These are phyloP conservation scores for Ceratocystis papillata DNA, from an alignment of 2,329 filamentous ascomycete species.

Conservation along the genomic window DNA sequence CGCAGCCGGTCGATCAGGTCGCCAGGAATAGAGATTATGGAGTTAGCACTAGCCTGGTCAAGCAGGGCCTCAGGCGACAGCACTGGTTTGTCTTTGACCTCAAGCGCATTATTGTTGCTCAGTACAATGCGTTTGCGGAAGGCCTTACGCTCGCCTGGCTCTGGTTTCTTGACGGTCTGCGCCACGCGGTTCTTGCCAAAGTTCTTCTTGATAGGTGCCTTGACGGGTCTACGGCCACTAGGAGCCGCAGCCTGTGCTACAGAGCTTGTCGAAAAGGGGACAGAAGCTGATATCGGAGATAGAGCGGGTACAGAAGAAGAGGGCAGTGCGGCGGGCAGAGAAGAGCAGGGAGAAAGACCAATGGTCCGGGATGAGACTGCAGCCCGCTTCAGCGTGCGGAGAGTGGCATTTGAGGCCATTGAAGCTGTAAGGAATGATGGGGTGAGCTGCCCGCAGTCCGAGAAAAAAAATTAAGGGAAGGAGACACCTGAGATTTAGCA, in stretches of 20 bases:
- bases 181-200: conserved; percentile 43
- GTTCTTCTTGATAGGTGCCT: conserved; percentile 38
- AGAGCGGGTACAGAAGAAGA: conserved; percentile 21
- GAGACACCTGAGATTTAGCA: not conserved
- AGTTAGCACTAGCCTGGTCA: conserved; percentile 47
- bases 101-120: conserved; percentile 85
- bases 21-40: conserved; percentile 58
- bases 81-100: conserved; percentile 56
- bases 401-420: conserved; percentile 37
- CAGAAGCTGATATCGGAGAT: conserved; percentile 27
- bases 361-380: conserved; percentile 28
- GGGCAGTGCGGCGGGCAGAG: conserved; percentile 25
- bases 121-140: conserved; percentile 80
- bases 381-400: conserved; percentile 36
- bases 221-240: conserved; percentile 26
- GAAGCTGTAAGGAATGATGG: not conserved
- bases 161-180: conserved; percentile 39
- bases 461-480: not conserved
- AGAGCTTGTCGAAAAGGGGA: conserved; percentile 36
- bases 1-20: conserved; percentile 67
- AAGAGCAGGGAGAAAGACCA: conserved; percentile 27
- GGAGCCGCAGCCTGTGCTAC: conserved; percentile 27
- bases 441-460: not conserved
- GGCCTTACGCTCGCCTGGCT: conserved; percentile 72
- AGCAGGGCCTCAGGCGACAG: conserved; percentile 47